Base-by-base conservation (phyloP, 352 stramenopile genomes). In the Globisporangium spiculum region DNA sequence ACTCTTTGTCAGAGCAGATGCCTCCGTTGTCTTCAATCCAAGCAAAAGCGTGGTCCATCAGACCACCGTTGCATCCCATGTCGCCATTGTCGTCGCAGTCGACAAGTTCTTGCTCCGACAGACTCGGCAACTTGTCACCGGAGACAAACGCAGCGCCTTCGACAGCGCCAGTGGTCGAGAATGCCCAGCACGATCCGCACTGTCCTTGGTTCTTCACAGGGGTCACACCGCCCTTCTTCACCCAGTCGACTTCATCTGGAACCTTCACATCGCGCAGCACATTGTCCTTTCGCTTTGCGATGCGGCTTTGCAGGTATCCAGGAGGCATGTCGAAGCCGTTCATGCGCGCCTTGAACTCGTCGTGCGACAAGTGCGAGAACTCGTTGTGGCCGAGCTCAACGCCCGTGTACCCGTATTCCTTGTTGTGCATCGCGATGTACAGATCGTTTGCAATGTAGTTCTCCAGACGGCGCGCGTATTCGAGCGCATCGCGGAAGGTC, bases 31-130 rank as follows among this genome's bases (percentile, higher is more conserved):
- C 77, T 69, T 98, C 89, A 66, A 99, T 97, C 81, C 96, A 99
- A 20, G 90, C 78, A 73, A 99, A 99, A 10, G 96, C 97, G 73
- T 99, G 97, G 80, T 98, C 96, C 97, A 99, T 99, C 16, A 99
- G 77, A 32, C 97, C 98, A 30, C 97, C 98, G 68, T 96, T 97
- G 85, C 98, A 99, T 65, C 97, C 97, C 76, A 97, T 89, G 83
- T 99, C 94, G 60, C 91, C 88, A 70, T 93, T 92, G 69, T 95
- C 63, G 74, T 99, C 97, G 71, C 98, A 99, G 82, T 98, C 96
- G 52, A 99, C 89, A 24, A 99, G 91, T 69, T 99, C 88, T 79
- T 99, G 98, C 79, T 99, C 98, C 46, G 94, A 99, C 26, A 99
- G 79, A 55, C 79, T 91, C 4, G 91, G 66, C 2, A 99, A 87